These are phyloP conservation scores for Penicillium sp. DNA, from an alignment of 2,329 filamentous ascomycete genomes.

Conservation along the genomic window DNA sequence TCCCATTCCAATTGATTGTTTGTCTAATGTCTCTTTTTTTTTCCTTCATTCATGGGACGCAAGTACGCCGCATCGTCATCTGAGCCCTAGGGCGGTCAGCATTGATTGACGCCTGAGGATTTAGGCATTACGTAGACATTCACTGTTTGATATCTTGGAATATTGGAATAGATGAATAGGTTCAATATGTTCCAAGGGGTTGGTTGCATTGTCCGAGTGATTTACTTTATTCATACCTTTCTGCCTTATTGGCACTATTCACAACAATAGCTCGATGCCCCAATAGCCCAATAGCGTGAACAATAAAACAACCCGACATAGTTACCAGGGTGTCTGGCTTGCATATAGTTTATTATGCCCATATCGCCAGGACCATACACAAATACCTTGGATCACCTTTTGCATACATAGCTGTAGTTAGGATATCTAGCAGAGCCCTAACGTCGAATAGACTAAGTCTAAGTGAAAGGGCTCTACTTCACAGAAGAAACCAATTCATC, in stretches of 20 bases:
- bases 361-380: neutral
- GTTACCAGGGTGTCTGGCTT: neutral
- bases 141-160: neutral
- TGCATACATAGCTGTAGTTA: neutral
- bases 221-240: neutral
- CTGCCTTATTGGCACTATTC: neutral
- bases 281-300: neutral
- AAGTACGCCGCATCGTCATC: conserved; percentile 11
- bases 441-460: neutral
- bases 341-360: neutral
- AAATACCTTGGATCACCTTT: neutral
- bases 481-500: neutral
- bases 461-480: neutral
- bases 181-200: neutral
- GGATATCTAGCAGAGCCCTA: neutral
- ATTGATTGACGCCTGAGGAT: neutral
- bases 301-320: neutral
- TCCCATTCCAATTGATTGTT: conserved; percentile 6
- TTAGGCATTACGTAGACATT: neutral
- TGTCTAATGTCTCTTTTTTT: neutral
- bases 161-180: neutral
- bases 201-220: neutral
- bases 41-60: neutral
- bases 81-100: conserved; percentile 9
- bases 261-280: neutral